These are phyloP conservation scores for Penicillium janthinellum DNA, from an alignment of 2,329 filamentous ascomycete species.

Conservation along the genomic window DNA sequence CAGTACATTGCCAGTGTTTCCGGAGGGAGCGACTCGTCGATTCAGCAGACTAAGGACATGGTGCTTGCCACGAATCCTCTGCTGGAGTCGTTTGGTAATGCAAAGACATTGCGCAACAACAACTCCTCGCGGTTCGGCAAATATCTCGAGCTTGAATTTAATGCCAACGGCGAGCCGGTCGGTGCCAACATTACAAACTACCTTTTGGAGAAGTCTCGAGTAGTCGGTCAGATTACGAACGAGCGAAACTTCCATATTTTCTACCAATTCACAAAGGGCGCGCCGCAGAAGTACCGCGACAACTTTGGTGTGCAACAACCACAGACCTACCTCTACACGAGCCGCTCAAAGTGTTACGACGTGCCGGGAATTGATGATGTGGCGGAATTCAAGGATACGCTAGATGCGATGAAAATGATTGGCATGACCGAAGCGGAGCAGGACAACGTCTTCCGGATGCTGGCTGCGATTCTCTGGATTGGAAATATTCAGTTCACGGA, in stretches of 20 bases:
- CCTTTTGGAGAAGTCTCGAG: slow-evolving; percentile 89
- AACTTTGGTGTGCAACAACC: slow-evolving; percentile 90
- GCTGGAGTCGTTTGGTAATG: slow-evolving; percentile 96
- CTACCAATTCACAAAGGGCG: slow-evolving; percentile 97
- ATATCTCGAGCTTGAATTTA: slow-evolving; percentile 97
- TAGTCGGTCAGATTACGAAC: slow-evolving; percentile 91
- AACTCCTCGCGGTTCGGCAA: slow-evolving; percentile 99
- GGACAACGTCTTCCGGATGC: slow-evolving; percentile 94
- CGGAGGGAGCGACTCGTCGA: slow-evolving; percentile 78
- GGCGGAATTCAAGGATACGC: slow-evolving; percentile 83
- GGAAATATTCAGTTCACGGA: slow-evolving; percentile 92
- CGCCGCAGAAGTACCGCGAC: slow-evolving; percentile 81
- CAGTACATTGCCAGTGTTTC: slow-evolving; percentile 99
- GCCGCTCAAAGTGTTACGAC: slow-evolving; percentile 89
- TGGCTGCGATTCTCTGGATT: slow-evolving; percentile 88
- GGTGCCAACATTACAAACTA: slow-evolving; percentile 99
- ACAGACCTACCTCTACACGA: slow-evolving; percentile 91
- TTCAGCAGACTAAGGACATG: slow-evolving; percentile 98
- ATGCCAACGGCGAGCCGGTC: slow-evolving; percentile 83
- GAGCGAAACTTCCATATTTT: slow-evolving; percentile 99
- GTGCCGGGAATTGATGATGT: slow-evolving; percentile 92
- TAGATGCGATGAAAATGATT: slow-evolving; percentile 94
- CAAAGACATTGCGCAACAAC: slow-evolving; percentile 97
- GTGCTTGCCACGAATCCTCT: slow-evolving; percentile 96
- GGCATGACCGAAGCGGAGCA: slow-evolving; percentile 85